Base-by-base conservation (phyloP, 2,329 filamentous ascomycete species). In the Alternaria brassicicola region DNA sequence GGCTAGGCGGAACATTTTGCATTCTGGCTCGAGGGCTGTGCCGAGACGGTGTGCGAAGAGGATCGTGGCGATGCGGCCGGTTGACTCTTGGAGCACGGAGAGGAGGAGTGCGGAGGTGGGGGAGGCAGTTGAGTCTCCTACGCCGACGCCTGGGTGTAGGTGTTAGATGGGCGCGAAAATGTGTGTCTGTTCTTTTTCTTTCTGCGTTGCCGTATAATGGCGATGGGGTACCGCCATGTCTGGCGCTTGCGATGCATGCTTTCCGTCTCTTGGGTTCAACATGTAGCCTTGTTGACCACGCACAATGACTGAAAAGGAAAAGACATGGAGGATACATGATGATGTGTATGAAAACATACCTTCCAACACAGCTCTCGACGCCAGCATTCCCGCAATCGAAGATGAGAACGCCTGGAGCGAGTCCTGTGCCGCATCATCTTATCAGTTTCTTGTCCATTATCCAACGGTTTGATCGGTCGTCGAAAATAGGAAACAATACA, bases 1-100 rank as follows among this genome's bases (percentile, higher is more conserved):
- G 2, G 93, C 85, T 47, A 96, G 89, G 15, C 93, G 89, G 78
- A 93, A 97, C 76, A 86, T 89, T 76, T 97, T 97, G 80, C 91
- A 94, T 74, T 97, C 93, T 2, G 92, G 91, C 76, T 96, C 92
- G 46, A 97, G 89, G 30, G 90, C 86, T 43, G 90, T 90, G 35
- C 93, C 92, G 57, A 94, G 88, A 41, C 87, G 85, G 75, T 96
- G 89, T 1, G 93, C 93, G 75, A 97, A 96, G 9, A 91, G 77
- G 59, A 97, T 96, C 0, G 93, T 97, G 1, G 91, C 91, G 25
- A 96, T 79, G 6, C 92, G 87, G 8, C 91, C 92, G 60, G 90
- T 89, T 49, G 88, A 90, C 65, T 95, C 91, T 76, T 95, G 92
- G 9, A 95, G 80, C 61, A 96, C 89, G 28, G 91, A 92, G 49